phyloP scores from a whole-genome alignment of 345 rosid genomes.

The Turnera subulata region DNA sequence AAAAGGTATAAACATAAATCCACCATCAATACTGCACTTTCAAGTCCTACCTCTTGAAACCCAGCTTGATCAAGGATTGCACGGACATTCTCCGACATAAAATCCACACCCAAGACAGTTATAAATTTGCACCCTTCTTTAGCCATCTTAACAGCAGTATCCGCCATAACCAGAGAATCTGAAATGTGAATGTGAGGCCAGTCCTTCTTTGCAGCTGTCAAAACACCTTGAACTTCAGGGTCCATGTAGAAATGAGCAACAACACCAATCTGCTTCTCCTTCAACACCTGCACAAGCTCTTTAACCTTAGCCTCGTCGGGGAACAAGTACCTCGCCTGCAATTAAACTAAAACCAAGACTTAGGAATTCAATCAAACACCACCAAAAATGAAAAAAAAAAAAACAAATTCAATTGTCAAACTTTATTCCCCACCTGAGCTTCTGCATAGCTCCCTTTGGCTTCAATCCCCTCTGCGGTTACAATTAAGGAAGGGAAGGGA shows the following conservation, averaged over 20 bases:
- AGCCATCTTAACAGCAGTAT: conserved; percentile 89
- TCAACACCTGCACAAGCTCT: conserved; percentile 63
- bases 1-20: no score
- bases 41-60: conserved; percentile 48
- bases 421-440: conserved; percentile 57
- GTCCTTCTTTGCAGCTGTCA: conserved; percentile 83
- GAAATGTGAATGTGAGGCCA: conserved; percentile 95
- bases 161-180: conserved; percentile 97
- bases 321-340: conserved; percentile 68
- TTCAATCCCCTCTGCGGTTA: conserved; percentile 53
- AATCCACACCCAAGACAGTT: conserved; percentile 93
- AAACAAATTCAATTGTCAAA: no score
- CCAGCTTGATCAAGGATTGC: conserved; percentile 98
- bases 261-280: conserved; percentile 88
- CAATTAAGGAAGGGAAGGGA: conserved; percentile 74
- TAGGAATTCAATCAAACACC: neutral
- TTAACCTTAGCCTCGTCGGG: conserved; percentile 65
- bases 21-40: neutral
- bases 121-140: conserved; percentile 84
- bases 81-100: conserved; percentile 96
- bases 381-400: neutral
- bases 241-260: conserved; percentile 97
- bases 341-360: neutral
- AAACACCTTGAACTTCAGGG: conserved; percentile 97
- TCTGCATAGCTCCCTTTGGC: conserved; percentile 91